phyloP scores from a whole-genome alignment of 306 rosid species.

The Prunus dulcis region DNA sequence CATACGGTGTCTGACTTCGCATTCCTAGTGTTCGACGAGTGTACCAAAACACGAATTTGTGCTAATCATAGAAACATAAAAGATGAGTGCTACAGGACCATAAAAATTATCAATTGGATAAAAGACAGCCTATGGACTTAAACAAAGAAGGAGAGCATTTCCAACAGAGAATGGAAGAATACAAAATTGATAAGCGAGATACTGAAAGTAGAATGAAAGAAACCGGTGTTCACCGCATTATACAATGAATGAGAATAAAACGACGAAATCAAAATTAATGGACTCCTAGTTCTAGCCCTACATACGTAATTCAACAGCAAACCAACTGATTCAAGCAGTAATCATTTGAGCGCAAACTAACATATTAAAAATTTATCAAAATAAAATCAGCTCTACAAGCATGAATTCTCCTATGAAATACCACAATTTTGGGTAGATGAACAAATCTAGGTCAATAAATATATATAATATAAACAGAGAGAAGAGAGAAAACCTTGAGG shows the following conservation, averaged over 20 bases:
- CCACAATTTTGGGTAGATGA: not conserved
- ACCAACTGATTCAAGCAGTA: not conserved
- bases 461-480: not conserved
- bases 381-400: not conserved
- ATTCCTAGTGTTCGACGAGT: slow-evolving; percentile 93
- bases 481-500: slow-evolving; percentile 32
- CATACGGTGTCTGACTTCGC: slow-evolving; percentile 70
- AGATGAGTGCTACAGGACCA: not conserved
- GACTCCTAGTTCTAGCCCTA: not conserved
- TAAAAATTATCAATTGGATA: not conserved
- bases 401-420: not conserved
- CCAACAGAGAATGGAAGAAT: not conserved
- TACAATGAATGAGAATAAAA: not conserved
- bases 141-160: not conserved
- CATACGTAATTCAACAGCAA: not conserved
- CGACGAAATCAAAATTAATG: not conserved
- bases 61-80: slow-evolving; percentile 38
- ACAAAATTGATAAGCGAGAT: not conserved
- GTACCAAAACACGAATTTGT: slow-evolving; percentile 86
- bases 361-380: not conserved
- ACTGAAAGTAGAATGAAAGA: not conserved
- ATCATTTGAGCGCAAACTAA: not conserved
- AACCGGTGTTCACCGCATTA: not conserved
- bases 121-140: too few relatives aligned
- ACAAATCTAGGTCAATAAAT: not conserved